Conservation (phyloP, 1,139 yeast genomes). For the Geotrichum cucujoidarum region DNA sequence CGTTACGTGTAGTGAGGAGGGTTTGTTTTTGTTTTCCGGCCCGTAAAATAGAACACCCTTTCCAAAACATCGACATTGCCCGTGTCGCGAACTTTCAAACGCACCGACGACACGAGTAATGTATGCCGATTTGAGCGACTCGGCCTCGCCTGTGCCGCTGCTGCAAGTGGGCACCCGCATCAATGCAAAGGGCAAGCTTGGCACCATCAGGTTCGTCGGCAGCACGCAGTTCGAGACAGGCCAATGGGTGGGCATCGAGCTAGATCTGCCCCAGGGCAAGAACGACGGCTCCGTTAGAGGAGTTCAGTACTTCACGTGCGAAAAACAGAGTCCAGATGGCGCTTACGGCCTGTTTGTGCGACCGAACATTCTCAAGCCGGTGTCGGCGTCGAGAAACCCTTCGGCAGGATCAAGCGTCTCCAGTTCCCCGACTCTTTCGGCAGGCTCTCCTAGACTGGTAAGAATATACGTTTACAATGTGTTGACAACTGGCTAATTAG, state of each 20-base stretch:
- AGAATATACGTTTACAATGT: no score
- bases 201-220: conserved; percentile 40
- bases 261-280: conserved; percentile 54
- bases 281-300: conserved; percentile 69
- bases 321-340: conserved; percentile 16
- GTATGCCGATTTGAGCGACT: neutral
- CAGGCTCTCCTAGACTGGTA: neutral
- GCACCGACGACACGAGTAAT: neutral
- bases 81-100: neutral
- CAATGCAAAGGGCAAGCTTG: conserved; percentile 26
- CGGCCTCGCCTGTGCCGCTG: neutral
- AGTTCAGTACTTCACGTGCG: conserved; percentile 52
- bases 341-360: conserved; percentile 48
- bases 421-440: neutral
- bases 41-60: neutral
- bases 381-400: neutral
- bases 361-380: conserved; percentile 19
- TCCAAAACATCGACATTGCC: neutral
- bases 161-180: conserved; percentile 25
- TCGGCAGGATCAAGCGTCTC: neutral
- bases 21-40: neutral
- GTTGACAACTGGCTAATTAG: neutral
- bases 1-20: neutral
- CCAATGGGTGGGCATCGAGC: conserved; percentile 67
- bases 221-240: conserved; percentile 50